A percentile compares a stretch with the other conserved stretches of the same genome.
phyloP scores from a whole-genome alignment of 2,329 filamentous ascomycete genomes.

The Trichoderma koningiopsis region DNA sequence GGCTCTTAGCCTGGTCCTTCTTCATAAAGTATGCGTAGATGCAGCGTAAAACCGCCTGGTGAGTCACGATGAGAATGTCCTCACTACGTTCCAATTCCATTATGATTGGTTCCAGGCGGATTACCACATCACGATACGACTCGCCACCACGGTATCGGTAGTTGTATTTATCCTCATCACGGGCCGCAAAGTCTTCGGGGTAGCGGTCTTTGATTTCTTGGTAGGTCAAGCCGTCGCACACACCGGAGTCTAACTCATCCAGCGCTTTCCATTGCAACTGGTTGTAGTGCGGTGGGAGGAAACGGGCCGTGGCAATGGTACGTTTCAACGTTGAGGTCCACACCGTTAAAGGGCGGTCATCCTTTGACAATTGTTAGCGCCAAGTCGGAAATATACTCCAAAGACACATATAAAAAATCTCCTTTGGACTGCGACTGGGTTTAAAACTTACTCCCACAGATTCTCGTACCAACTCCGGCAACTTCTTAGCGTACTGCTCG shows the following conservation, averaged over 20 bases:
- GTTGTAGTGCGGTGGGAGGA: constrained; percentile 79
- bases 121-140: constrained; percentile 94
- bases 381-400: neutral
- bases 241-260: constrained; percentile 93
- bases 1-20: constrained; percentile 85
- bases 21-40: constrained; percentile 99
- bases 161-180: constrained; percentile 99
- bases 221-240: constrained; percentile 96
- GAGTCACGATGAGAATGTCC: constrained; percentile 96
- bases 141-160: constrained; percentile 97
- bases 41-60: constrained; percentile 94
- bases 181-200: constrained; percentile 91
- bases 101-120: constrained; percentile 96
- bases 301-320: constrained; percentile 88
- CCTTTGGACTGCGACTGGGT: neutral
- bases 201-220: constrained; percentile 89
- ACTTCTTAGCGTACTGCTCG: constrained; percentile 79
- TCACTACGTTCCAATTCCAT: constrained; percentile 97
- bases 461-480: constrained; percentile 81
- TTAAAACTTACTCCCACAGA: constrained; percentile 73
- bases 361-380: constrained; percentile 40
- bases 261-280: constrained; percentile 98
- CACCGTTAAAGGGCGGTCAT: constrained; percentile 62
- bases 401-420: neutral
- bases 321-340: constrained; percentile 70